phyloP scores from a whole-genome alignment of 768 basidiomycete species.

The Lentinula boryana region DNA sequence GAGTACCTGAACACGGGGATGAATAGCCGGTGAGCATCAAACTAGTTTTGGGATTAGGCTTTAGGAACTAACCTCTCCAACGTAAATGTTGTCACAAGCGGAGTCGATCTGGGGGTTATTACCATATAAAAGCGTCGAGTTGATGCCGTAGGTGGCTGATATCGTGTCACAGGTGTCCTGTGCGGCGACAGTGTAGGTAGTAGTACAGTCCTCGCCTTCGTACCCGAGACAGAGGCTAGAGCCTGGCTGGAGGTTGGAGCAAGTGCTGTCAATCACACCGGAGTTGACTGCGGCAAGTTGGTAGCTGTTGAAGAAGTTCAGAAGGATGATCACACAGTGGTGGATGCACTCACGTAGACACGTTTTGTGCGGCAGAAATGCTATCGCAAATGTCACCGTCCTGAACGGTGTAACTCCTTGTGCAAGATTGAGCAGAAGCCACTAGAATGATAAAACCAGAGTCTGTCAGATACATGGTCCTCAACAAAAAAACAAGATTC shows the following conservation, averaged over 20 bases:
- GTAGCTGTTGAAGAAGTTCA: conserved; percentile 37
- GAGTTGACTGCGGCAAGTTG: conserved; percentile 66
- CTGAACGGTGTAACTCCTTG: conserved; percentile 54
- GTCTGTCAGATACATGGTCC: not conserved
- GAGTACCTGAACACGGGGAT: conserved; percentile 35
- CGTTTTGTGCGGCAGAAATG: conserved; percentile 56
- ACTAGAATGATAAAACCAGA: conserved; percentile 12
- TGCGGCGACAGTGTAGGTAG: conserved; percentile 47
- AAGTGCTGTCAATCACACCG: conserved; percentile 39
- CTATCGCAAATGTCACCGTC: conserved; percentile 59
- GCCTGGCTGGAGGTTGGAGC: conserved; percentile 54
- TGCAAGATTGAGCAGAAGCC: conserved; percentile 37
- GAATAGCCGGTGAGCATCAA: not conserved
- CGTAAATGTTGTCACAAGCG: conserved; percentile 60
- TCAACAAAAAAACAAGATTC: not conserved
- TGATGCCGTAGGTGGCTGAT: conserved; percentile 30
- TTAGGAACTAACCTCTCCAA: conserved; percentile 56
- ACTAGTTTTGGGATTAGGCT: not conserved
- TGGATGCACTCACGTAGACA: conserved; percentile 48
- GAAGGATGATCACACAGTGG: not conserved
- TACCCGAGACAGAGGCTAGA: conserved; percentile 56
- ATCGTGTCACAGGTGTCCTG: conserved; percentile 60
- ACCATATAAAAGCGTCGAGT: conserved; percentile 43
- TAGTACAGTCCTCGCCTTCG: conserved; percentile 52
- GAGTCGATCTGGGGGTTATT: conserved; percentile 74